Evolutionary conservation across 805 yeast species (phyloP).

Genomic region (Saccharomycopsis fibuligera): DNA sequence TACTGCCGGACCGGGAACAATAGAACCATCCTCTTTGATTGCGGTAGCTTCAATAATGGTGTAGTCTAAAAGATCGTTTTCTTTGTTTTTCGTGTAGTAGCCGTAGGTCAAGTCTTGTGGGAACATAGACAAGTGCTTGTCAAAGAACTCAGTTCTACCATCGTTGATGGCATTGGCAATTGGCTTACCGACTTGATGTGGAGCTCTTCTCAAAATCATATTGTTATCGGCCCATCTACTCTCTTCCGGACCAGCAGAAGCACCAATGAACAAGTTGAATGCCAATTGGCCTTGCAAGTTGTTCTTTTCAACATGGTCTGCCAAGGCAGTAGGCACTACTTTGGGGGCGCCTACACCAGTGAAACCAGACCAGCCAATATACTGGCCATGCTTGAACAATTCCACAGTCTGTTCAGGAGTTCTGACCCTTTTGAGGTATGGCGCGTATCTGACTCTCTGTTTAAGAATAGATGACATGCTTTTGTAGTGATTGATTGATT

Average conservation of each 20-base stretch:
- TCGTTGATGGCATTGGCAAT: slow-evolving; percentile 85
- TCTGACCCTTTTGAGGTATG: slow-evolving; percentile 73
- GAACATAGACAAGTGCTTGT: slow-evolving; percentile 95
- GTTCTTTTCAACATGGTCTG: slow-evolving; percentile 83
- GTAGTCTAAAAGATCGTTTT: slow-evolving; percentile 66
- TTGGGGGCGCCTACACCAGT: slow-evolving; percentile 99
- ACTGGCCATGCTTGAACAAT: slow-evolving; percentile 81
- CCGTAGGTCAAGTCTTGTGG: slow-evolving; percentile 99
- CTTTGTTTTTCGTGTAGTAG: slow-evolving; percentile 62
- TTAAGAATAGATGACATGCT: slow-evolving; percentile 47
- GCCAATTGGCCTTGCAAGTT: slow-evolving; percentile 78
- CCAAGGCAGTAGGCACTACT: slow-evolving; percentile 82
- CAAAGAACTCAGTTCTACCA: slow-evolving; percentile 84
- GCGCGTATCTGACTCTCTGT: slow-evolving; percentile 87
- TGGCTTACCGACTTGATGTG: slow-evolving; percentile 98
- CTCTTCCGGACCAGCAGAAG: slow-evolving; percentile 97
- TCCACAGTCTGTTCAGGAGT: slow-evolving; percentile 79
- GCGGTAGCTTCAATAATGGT: slow-evolving; percentile 96
- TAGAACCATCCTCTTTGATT: slow-evolving; percentile 88
- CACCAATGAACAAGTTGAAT: slow-evolving; percentile 93
- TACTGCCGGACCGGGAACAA: slow-evolving; percentile 96
- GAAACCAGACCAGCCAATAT: slow-evolving; percentile 97
- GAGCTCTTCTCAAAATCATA: slow-evolving; percentile 88
- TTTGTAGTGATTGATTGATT: too few species aligned
- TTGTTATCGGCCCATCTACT: slow-evolving; percentile 85